Evolutionary conservation across 2,329 filamentous ascomycete species (phyloP).

Genomic region (Aspergillus quadrilineatus): DNA sequence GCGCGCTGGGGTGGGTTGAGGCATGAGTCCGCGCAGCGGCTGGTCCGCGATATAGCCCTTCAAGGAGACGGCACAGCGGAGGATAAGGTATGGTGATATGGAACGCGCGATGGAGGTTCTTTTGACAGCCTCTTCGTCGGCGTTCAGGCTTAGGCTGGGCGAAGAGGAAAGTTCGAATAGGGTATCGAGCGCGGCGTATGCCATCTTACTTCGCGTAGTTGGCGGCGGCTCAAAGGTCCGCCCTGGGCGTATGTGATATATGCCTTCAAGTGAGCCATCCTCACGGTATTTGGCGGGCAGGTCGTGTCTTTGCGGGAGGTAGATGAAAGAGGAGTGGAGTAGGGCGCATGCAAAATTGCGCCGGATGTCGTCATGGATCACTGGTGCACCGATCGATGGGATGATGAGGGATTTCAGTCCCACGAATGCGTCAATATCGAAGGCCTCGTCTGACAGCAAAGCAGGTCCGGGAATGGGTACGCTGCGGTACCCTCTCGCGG

Average conservation of each 20-base stretch:
- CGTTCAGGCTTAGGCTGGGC: constrained; percentile 25
- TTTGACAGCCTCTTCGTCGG: constrained; percentile 31
- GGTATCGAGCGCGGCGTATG: constrained; percentile 77
- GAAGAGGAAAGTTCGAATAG: constrained; percentile 66
- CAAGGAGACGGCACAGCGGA: constrained; percentile 77
- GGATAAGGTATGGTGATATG: constrained; percentile 75
- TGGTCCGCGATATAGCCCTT: constrained; percentile 87
- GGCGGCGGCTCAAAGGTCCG: constrained; percentile 68
- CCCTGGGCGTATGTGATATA: constrained; percentile 68
- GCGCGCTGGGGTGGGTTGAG: constrained; percentile 77
- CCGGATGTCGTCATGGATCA: constrained; percentile 66
- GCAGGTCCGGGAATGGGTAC: constrained; percentile 39
- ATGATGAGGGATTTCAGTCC: constrained; percentile 68
- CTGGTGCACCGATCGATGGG: constrained; percentile 65
- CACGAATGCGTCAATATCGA: constrained; percentile 75
- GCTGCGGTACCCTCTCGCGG: constrained; percentile 58
- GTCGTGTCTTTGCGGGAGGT: constrained; percentile 64
- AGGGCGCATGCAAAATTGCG: constrained; percentile 71
- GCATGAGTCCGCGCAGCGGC: constrained; percentile 82
- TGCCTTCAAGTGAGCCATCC: constrained; percentile 56
- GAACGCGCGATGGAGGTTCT: constrained; percentile 68
- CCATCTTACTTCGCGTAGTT: constrained; percentile 67
- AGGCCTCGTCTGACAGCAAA: constrained; percentile 69
- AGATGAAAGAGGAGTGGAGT: constrained; percentile 79
- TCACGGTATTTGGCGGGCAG: constrained; percentile 47